Evolutionary conservation across 2,329 filamentous ascomycete species (phyloP).

Genomic region (Xylaria sp.): DNA sequence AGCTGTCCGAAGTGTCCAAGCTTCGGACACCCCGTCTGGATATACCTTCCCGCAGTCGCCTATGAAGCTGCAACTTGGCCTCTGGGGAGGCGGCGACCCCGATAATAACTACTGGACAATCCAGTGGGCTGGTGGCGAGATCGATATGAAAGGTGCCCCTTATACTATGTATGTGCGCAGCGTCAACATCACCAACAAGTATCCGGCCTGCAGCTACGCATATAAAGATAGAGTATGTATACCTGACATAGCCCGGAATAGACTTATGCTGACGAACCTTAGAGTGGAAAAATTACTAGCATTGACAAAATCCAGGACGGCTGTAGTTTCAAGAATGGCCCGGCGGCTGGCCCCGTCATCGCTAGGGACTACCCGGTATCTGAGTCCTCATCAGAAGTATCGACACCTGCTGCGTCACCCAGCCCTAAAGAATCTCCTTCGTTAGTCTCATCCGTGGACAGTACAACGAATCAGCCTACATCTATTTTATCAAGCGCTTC

Average conservation of each 20-base stretch:
- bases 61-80: slow-evolving; percentile 50
- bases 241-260: not conserved
- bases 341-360: slow-evolving; percentile 27
- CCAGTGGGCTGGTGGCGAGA: slow-evolving; percentile 50
- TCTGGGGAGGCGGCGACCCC: slow-evolving; percentile 50
- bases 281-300: slow-evolving; percentile 45
- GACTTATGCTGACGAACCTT: slow-evolving; percentile 34
- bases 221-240: slow-evolving; percentile 47
- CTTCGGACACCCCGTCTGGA: slow-evolving; percentile 43
- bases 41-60: slow-evolving; percentile 48
- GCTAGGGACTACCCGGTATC: slow-evolving; percentile 1
- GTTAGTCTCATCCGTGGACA: not conserved
- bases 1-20: slow-evolving; percentile 44
- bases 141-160: slow-evolving; percentile 45
- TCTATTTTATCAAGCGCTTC: slow-evolving; percentile 16
- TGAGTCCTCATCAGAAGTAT: slow-evolving; percentile 1
- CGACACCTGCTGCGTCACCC: slow-evolving; percentile 8
- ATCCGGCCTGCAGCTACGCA: slow-evolving; percentile 49
- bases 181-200: slow-evolving; percentile 51
- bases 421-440: slow-evolving; percentile 1
- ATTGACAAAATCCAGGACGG: slow-evolving; percentile 46
- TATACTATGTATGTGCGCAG: slow-evolving; percentile 50
- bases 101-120: slow-evolving; percentile 47
- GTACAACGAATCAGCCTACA: slow-evolving; percentile 2
- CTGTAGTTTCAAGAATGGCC: slow-evolving; percentile 39